Evolutionary conservation across 2,329 filamentous ascomycete genomes (phyloP).

Genomic region (Cladorrhinum sp.): DNA sequence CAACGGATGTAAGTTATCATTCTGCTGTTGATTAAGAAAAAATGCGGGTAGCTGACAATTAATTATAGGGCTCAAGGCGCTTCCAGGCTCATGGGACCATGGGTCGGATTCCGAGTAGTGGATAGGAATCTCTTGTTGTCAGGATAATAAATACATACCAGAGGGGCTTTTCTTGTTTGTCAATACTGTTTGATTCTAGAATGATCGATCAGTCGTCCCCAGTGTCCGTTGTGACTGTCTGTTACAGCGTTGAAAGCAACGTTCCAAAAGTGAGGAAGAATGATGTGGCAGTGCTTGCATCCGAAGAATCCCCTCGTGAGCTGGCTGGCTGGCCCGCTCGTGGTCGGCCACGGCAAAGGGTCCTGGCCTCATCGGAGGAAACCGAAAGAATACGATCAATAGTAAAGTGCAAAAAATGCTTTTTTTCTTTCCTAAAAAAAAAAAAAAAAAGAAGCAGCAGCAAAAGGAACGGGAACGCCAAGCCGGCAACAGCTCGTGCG

Average conservation of each 20-base stretch:
- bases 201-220: neutral
- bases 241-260: neutral
- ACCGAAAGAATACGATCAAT: too few species aligned
- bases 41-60: neutral
- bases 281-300: neutral
- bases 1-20: slow-evolving; percentile 18
- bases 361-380: too few species aligned
- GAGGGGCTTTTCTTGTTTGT: neutral
- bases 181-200: neutral
- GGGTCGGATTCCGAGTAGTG: neutral
- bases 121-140: neutral
- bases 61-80: slow-evolving; percentile 15
- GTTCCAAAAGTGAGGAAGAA: neutral
- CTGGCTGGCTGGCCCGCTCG: too few species aligned
- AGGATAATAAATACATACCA: too few species aligned
- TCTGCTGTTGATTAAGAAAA: neutral
- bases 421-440: too few species aligned
- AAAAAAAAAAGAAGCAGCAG: too few species aligned
- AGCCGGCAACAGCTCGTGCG: neutral
- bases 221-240: neutral
- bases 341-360: too few species aligned
- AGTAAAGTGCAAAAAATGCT: too few species aligned
- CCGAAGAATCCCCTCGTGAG: too few species aligned
- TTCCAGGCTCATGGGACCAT: slow-evolving; percentile 4
- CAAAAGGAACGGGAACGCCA: too few species aligned